These are phyloP conservation scores for Clonostachys byssicola DNA, from an alignment of 2,329 filamentous ascomycete genomes.

Conservation along the genomic window DNA sequence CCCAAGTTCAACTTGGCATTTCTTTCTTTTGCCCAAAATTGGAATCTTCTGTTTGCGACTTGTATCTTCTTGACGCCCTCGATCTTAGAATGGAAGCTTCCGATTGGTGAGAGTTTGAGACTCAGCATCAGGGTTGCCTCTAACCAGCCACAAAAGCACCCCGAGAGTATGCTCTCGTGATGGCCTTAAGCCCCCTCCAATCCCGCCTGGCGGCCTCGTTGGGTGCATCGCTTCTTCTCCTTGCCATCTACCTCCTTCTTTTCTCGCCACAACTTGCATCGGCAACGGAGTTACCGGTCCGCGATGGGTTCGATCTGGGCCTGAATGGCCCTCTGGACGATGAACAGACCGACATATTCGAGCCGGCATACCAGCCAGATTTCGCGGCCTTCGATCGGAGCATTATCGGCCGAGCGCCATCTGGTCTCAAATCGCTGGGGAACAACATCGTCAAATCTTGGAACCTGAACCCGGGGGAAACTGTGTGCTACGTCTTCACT, in stretches of 20 bases:
- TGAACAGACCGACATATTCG: slow-evolving; percentile 7
- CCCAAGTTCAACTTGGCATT: too few species aligned
- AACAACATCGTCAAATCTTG: slow-evolving; percentile 62
- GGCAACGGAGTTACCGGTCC: slow-evolving; percentile 44
- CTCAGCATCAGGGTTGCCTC: not conserved
- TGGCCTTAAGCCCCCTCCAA: slow-evolving; percentile 65
- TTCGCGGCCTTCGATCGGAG: slow-evolving; percentile 58
- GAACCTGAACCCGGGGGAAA: slow-evolving; percentile 60
- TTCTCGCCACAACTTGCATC: slow-evolving; percentile 57
- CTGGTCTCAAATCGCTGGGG: slow-evolving; percentile 39
- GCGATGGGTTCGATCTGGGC: not conserved
- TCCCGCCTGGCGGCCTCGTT: slow-evolving; percentile 68
- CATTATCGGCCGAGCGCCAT: slow-evolving; percentile 57
- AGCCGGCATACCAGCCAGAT: slow-evolving; percentile 49
- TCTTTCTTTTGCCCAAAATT: too few species aligned
- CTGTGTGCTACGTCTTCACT: slow-evolving; percentile 36
- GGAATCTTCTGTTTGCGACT: too few species aligned
- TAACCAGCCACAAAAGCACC: slow-evolving; percentile 10
- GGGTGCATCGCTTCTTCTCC: slow-evolving; percentile 53
- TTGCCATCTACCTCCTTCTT: slow-evolving; percentile 58
- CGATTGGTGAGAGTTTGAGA: too few species aligned
- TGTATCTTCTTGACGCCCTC: too few species aligned
- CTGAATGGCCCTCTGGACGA: slow-evolving; percentile 7
- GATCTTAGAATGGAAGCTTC: too few species aligned
- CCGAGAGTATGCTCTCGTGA: slow-evolving; percentile 38